These are phyloP conservation scores for Candida lessepsii DNA, from an alignment of 805 yeast species.

Conservation along the genomic window DNA sequence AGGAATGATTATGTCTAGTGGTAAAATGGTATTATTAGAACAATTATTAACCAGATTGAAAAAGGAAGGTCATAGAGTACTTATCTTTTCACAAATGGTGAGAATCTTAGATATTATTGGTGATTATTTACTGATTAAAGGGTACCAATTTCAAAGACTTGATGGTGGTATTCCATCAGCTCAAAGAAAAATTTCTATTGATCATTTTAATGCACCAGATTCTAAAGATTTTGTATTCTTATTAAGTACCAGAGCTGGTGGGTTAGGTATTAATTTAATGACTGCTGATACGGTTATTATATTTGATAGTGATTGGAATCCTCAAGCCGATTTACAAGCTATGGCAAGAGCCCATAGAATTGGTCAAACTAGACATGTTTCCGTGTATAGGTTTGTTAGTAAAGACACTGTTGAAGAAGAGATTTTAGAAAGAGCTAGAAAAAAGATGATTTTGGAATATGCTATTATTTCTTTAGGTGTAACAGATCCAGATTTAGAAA, in stretches of 20 bases:
- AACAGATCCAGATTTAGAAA: slow-evolving; percentile 64
- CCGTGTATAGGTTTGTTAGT: slow-evolving; percentile 96
- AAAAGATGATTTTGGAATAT: slow-evolving; percentile 96
- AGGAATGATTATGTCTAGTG: slow-evolving; percentile 96
- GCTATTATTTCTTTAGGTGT: slow-evolving; percentile 96
- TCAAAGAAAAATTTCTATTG: slow-evolving; percentile 90
- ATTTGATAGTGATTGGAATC: slow-evolving; percentile 99
- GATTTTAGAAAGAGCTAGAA: slow-evolving; percentile 92
- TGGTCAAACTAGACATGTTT: slow-evolving; percentile 98
- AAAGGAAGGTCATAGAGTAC: slow-evolving; percentile 93
- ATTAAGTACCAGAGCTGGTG: slow-evolving; percentile 97
- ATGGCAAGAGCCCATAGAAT: slow-evolving; percentile 99
- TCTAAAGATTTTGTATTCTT: slow-evolving; percentile 89
- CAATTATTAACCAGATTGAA: slow-evolving; percentile 78
- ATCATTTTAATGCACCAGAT: slow-evolving; percentile 92
- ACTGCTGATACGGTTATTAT: slow-evolving; percentile 98
- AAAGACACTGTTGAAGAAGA: slow-evolving; percentile 98
- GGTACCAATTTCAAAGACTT: slow-evolving; percentile 83
- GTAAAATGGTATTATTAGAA: slow-evolving; percentile 95
- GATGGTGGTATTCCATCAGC: slow-evolving; percentile 97
- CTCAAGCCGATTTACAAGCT: slow-evolving; percentile 98
- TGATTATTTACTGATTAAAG: slow-evolving; percentile 85
- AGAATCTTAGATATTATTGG: slow-evolving; percentile 93
- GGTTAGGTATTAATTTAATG: slow-evolving; percentile 96
- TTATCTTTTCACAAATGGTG: slow-evolving; percentile 97